Percentiles rank a stretch among this genome's conserved stretches.
Conservation (phyloP, 192 early-diverging fungal species). For the Martensiomyces pterosporus region DNA sequence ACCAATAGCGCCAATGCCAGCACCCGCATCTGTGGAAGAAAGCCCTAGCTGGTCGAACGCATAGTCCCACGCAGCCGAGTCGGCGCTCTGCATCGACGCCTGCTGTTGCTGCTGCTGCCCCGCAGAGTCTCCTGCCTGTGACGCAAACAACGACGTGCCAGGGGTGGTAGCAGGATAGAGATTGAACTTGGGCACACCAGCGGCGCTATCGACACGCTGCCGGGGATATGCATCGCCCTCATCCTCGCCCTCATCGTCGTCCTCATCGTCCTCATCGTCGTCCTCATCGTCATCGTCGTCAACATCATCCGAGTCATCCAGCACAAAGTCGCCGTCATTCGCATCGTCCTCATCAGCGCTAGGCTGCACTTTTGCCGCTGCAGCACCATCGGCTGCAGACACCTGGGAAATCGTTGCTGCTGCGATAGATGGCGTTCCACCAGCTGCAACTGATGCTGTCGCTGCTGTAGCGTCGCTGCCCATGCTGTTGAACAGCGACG, state of each 20-base stretch:
- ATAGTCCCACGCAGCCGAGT: slow-evolving; percentile 21
- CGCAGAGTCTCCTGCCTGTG: neutral
- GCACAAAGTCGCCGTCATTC: slow-evolving; percentile 47
- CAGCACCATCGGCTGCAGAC: too few species aligned
- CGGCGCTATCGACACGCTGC: neutral
- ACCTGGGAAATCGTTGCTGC: too few species aligned
- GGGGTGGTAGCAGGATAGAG: too few species aligned
- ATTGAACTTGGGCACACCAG: too few species aligned
- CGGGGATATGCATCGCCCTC: neutral
- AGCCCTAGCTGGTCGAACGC: slow-evolving; percentile 35
- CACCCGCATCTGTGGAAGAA: too few species aligned
- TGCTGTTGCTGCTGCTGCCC: slow-evolving; percentile 2
- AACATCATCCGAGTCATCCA: slow-evolving; percentile 24
- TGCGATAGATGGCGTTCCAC: neutral
- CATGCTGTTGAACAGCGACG: slow-evolving; percentile 12
- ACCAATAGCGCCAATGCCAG: neutral
- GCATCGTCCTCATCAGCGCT: slow-evolving; percentile 41
- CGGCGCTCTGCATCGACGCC: neutral
- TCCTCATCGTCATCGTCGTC: slow-evolving; percentile 43
- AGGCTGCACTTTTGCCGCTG: too few species aligned
- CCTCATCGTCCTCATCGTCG: slow-evolving; percentile 22
- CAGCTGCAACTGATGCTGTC: neutral
- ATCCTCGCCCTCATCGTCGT: neutral
- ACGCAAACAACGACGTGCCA: too few species aligned
- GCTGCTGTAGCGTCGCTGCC: neutral